Conservation (phyloP, 2,329 filamentous ascomycete species). For the Cadophora sp. region DNA sequence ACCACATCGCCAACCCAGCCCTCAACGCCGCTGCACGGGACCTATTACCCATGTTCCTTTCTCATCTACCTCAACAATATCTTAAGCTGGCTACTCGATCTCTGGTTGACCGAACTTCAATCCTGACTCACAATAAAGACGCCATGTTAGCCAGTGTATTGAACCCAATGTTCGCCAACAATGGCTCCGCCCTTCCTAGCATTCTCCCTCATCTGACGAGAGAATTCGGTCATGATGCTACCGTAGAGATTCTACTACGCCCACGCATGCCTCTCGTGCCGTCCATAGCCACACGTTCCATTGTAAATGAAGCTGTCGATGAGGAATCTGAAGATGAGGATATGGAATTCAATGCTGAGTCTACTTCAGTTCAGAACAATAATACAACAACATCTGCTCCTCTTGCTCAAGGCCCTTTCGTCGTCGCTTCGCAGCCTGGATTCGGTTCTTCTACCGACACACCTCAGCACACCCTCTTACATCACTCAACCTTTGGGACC, state of each 20-base stretch:
- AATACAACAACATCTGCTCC: slow-evolving; percentile 5
- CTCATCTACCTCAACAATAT: slow-evolving; percentile 67
- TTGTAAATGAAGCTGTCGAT: slow-evolving; percentile 23
- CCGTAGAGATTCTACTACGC: slow-evolving; percentile 72
- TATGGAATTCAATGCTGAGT: slow-evolving; percentile 28
- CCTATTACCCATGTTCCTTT: slow-evolving; percentile 69
- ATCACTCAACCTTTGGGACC: slow-evolving; percentile 16
- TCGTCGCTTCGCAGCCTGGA: slow-evolving; percentile 15
- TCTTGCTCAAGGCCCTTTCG: slow-evolving; percentile 15
- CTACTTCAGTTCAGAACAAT: slow-evolving; percentile 21
- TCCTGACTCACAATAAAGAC: slow-evolving; percentile 71
- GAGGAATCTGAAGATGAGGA: slow-evolving; percentile 34
- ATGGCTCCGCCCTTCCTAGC: slow-evolving; percentile 71
- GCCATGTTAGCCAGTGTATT: slow-evolving; percentile 84
- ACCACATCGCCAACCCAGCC: slow-evolving; percentile 47
- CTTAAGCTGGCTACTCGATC: slow-evolving; percentile 75
- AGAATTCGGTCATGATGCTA: slow-evolving; percentile 65
- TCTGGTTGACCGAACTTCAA: slow-evolving; percentile 81
- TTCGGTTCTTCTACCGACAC: not conserved
- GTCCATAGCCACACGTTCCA: slow-evolving; percentile 26
- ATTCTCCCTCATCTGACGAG: slow-evolving; percentile 81
- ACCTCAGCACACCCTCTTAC: slow-evolving; percentile 5
- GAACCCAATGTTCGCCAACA: slow-evolving; percentile 72
- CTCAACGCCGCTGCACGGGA: slow-evolving; percentile 62
- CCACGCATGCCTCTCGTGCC: slow-evolving; percentile 56